Conservation (phyloP, 768 basidiomycete genomes). For the Lyophyllum semitale region DNA sequence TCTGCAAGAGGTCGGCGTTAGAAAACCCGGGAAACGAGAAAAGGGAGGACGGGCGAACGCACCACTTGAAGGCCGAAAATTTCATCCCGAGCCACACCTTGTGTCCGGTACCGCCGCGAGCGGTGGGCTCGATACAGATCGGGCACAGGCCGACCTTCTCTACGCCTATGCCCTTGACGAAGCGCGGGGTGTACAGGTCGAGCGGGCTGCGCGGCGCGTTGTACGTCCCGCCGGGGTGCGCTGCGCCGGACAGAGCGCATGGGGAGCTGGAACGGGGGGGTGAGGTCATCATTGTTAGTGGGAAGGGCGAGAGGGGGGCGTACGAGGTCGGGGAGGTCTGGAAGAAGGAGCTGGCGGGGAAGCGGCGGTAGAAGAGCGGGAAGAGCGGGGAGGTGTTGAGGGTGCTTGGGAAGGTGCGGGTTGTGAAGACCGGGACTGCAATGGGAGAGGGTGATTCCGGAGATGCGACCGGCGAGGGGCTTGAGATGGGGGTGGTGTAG, state of each 20-base stretch:
- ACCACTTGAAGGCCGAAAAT: slow-evolving; percentile 84
- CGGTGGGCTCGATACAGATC: slow-evolving; percentile 62
- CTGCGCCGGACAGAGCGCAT: slow-evolving; percentile 32
- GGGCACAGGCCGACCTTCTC: slow-evolving; percentile 80
- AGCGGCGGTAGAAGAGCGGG: slow-evolving; percentile 69
- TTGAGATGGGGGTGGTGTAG: neutral
- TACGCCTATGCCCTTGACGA: slow-evolving; percentile 67
- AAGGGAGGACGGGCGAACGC: slow-evolving; percentile 20
- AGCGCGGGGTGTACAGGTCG: slow-evolving; percentile 80
- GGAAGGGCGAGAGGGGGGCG: slow-evolving; percentile 15
- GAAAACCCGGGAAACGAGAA: too few species aligned
- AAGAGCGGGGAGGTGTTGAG: slow-evolving; percentile 49
- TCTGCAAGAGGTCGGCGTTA: slow-evolving; percentile 11
- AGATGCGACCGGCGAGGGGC: neutral
- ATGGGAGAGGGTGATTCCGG: neutral
- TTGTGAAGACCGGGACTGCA: slow-evolving; percentile 24
- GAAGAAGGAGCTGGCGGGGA: slow-evolving; percentile 63
- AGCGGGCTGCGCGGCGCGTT: slow-evolving; percentile 61
- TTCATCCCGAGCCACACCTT: slow-evolving; percentile 78
- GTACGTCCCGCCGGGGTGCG: slow-evolving; percentile 50
- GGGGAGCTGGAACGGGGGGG: neutral
- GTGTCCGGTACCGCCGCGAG: slow-evolving; percentile 65
- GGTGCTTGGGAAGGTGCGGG: slow-evolving; percentile 51
- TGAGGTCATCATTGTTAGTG: neutral
- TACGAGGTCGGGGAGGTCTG: slow-evolving; percentile 41